Evolutionary conservation across 495 filamentous ascomycete genomes (phyloP), one percentile per base, ranked within the genome.

Genomic region (Hypoxylon trugodes): DNA sequence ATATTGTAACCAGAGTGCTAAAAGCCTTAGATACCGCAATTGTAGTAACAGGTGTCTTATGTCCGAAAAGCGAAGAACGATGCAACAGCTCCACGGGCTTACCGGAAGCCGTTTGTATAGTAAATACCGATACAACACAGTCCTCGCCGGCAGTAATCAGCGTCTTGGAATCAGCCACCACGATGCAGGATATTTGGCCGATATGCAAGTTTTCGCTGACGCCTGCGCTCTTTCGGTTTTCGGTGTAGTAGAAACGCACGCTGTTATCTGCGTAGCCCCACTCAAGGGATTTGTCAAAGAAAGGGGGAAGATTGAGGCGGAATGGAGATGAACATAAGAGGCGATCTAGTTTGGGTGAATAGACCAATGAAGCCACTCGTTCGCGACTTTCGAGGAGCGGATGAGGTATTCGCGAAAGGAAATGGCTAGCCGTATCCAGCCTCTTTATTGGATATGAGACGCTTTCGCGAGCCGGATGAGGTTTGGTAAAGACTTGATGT

Each of bases 221-320:
- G 1, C 93, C 93, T 13, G 93, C 82, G 35, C 80, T 77, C 70
- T 79, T 75, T 4, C 87, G 85, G 54, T 84, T 89, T 47, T 95
- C 93, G 42, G 87, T 83, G 30, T 87, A 82, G 73, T 90, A 97
- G 79, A 97, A 98, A 7, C 95, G 87, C 5, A 98, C 85, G 68
- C 90, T 93, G 61, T 89, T 91, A 77, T 98, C 95, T 5, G 92
- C 88, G 70, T 95, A 98, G 1, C 93, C 95, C 95, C 94, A 97
- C 74, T 97, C 92, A 73, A 98, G 83, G 61, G 90, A 97, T 65
- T 93, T 91, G 69, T 98, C 94, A 61, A 90, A 94, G 25, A 77
- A 76, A 3, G 96, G 93, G 1, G 93, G 91, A 10, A 98, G 88
- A 65, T 97, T 93, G 28, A 97, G 80, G 33, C 91, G 79, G 70